Percentiles rank a stretch among this genome's conserved stretches.
These are phyloP conservation scores for Schoenoplectus tabernaemontani DNA, from an alignment of 202 grass and related monocot genomes.

Conservation along the genomic window DNA sequence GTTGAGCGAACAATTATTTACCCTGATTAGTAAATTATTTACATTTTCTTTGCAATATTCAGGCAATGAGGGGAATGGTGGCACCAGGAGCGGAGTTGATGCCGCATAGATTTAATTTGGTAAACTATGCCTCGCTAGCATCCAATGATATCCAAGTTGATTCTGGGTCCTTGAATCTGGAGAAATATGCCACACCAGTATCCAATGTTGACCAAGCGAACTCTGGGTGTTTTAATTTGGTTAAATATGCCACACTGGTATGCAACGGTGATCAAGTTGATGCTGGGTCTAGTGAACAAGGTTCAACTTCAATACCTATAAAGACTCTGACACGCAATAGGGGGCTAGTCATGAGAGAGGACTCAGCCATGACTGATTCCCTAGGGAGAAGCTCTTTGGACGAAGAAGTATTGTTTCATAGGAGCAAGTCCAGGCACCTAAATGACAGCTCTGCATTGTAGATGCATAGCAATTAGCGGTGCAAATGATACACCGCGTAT, in stretches of 20 bases:
- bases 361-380: constrained; percentile 41
- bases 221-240: background rate
- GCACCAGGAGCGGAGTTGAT: constrained; percentile 43
- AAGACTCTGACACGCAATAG: constrained; percentile 58
- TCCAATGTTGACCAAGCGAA: background rate
- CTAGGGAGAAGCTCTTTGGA: constrained; percentile 13
- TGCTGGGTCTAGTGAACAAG: background rate
- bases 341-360: constrained; percentile 58
- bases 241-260: background rate
- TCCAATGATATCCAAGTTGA: background rate
- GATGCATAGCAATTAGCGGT: background rate
- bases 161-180: background rate
- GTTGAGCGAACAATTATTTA: background rate
- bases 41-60: background rate
- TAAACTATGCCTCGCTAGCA: background rate
- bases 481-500: background rate
- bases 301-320: constrained; percentile 38
- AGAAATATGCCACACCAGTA: background rate
- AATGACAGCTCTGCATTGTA: background rate
- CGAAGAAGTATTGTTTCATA: constrained; percentile 14
- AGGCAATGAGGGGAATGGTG: constrained; percentile 56
- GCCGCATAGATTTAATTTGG: constrained; percentile 34
- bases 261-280: background rate
- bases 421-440: constrained; percentile 38
- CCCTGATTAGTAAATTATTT: background rate